These are phyloP conservation scores for Gracilaria domingensis DNA, from an alignment of 23 red algal genomes.

Conservation along the genomic window DNA sequence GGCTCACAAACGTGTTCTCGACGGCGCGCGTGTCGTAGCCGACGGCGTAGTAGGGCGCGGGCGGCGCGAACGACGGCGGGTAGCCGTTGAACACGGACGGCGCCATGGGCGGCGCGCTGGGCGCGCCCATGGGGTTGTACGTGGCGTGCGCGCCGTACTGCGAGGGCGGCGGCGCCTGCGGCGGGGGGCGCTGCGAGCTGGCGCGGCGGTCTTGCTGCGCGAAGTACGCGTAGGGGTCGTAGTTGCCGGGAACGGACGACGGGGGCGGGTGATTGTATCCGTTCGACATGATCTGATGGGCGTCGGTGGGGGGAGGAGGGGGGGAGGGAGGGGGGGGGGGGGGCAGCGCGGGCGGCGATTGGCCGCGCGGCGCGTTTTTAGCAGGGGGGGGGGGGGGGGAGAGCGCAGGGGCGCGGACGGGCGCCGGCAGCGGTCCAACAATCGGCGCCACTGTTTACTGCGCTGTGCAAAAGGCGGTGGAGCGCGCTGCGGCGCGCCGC, in stretches of 20 bases:
- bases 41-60: neutral
- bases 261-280: neutral
- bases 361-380: no score
- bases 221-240: neutral
- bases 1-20: neutral
- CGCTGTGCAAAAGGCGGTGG: no score
- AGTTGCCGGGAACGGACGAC: neutral
- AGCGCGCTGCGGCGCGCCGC: no score
- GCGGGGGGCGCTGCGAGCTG: neutral
- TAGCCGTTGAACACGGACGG: neutral
- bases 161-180: conserved; percentile 4
- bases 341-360: no score
- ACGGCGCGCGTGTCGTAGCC: neutral
- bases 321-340: no score
- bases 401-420: no score
- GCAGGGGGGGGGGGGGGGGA: no score
- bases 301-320: no score
- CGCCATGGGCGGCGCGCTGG: neutral
- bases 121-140: neutral
- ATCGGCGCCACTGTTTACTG: no score
- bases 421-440: no score
- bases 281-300: neutral
- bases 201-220: no score
- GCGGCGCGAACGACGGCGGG: neutral
- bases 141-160: conserved; percentile 10